A percentile compares a stretch with the other conserved stretches of the same genome.
phyloP scores from a whole-genome alignment of 768 basidiomycete genomes.

The Lyophyllum atratum region DNA sequence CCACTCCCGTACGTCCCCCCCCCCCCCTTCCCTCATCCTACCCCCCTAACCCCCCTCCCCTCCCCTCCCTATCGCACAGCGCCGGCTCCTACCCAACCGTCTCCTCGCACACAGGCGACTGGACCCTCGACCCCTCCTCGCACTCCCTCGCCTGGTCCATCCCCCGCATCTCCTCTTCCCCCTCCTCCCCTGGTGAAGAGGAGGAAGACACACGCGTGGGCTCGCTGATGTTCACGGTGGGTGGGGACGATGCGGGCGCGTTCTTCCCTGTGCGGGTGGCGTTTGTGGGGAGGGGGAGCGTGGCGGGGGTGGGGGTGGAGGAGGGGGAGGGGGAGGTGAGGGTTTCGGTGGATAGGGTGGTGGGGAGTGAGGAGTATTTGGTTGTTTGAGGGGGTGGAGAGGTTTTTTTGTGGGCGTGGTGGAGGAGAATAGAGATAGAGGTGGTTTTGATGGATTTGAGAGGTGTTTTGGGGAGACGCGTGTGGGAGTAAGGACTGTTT shows the following conservation, averaged over 20 bases:
- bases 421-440: no score
- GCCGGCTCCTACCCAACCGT: conserved; percentile 86
- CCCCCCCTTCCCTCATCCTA: background rate
- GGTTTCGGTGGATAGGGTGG: conserved; percentile 58
- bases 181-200: no score
- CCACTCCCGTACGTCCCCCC: conserved; percentile 78
- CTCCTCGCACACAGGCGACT: conserved; percentile 73
- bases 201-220: conserved; percentile 68
- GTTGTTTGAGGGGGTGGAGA: conserved; percentile 41
- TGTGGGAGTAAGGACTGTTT: no score
- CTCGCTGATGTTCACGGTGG: conserved; percentile 87
- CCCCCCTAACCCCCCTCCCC: background rate
- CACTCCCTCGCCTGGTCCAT: conserved; percentile 89
- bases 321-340: conserved; percentile 37
- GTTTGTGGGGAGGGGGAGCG: conserved; percentile 80
- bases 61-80: conserved; percentile 30
- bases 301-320: conserved; percentile 74
- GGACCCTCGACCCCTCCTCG: conserved; percentile 78
- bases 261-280: conserved; percentile 93
- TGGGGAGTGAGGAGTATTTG: conserved; percentile 56
- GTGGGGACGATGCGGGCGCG: conserved; percentile 76
- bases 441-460: no score
- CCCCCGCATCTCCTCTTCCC: conserved; percentile 63
- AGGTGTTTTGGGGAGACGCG: no score
- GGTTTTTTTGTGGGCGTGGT: no score